Conservation (phyloP, 108 stramenopile species). For the Nitzschia sp. region DNA sequence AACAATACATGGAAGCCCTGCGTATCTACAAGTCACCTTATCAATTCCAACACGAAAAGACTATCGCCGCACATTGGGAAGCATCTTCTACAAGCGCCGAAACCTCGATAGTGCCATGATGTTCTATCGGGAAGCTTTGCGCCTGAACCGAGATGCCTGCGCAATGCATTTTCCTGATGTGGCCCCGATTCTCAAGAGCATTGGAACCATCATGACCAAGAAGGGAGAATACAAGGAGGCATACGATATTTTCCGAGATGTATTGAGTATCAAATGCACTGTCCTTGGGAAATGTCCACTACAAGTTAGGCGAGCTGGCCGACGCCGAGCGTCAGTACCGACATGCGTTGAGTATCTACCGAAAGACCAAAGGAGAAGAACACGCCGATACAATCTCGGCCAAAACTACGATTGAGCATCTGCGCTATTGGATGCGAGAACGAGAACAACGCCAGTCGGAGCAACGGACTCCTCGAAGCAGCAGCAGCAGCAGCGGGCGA, state of each 20-base stretch:
- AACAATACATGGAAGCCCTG: slow-evolving; percentile 65
- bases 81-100: slow-evolving; percentile 71
- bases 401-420: slow-evolving; percentile 56
- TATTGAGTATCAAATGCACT: slow-evolving; percentile 65
- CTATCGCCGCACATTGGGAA: slow-evolving; percentile 78
- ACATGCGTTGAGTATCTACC: slow-evolving; percentile 69
- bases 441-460: too few species aligned
- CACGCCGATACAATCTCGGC: slow-evolving; percentile 49
- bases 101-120: slow-evolving; percentile 75
- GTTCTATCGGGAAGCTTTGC: slow-evolving; percentile 76
- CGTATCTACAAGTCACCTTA: slow-evolving; percentile 58
- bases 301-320: slow-evolving; percentile 71
- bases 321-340: too few species aligned
- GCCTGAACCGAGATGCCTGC: slow-evolving; percentile 74
- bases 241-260: slow-evolving; percentile 71
- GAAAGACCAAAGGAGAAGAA: slow-evolving; percentile 60
- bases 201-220: slow-evolving; percentile 76
- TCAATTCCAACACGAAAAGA: not conserved
- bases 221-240: too few species aligned
- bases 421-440: slow-evolving; percentile 63
- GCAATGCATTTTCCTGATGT: slow-evolving; percentile 77
- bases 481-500: too few species aligned
- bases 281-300: slow-evolving; percentile 79
- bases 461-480: too few species aligned
- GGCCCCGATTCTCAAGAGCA: slow-evolving; percentile 76